phyloP scores from a whole-genome alignment of 1,284 basidiomycete species.

The Cutaneotrichosporon sp. region DNA sequence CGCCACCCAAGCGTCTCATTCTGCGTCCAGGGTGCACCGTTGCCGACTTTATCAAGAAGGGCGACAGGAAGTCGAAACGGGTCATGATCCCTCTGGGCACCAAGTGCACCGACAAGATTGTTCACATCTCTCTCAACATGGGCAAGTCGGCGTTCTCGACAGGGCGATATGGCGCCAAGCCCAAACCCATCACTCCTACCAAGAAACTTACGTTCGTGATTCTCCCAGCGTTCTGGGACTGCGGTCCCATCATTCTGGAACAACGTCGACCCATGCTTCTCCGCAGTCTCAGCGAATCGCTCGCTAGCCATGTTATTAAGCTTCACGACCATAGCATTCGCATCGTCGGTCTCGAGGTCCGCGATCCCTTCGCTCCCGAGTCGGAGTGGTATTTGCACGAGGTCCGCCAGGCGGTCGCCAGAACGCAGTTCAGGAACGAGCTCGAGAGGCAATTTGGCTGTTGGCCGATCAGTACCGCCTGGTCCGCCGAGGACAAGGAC shows the following conservation, averaged over 20 bases:
- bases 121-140: slow-evolving; percentile 3
- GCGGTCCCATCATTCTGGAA: neutral
- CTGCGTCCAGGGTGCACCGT: slow-evolving; percentile 1
- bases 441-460: neutral
- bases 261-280: neutral
- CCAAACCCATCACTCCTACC: neutral
- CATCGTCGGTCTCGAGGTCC: slow-evolving; percentile 17
- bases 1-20: neutral
- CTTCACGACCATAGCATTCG: neutral
- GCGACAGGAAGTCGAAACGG: neutral
- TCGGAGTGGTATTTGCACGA: neutral
- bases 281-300: neutral
- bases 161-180: neutral
- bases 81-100: neutral
- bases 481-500: neutral
- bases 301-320: neutral
- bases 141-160: neutral
- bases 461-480: neutral
- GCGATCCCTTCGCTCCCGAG: slow-evolving; percentile 7
- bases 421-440: neutral
- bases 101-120: neutral
- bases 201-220: slow-evolving; percentile 10
- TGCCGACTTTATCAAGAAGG: neutral
- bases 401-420: neutral
- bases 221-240: slow-evolving; percentile 12